Percentiles rank a stretch among this genome's conserved stretches.
These are phyloP conservation scores for Pugionium dolabratum DNA, from an alignment of 345 rosid genomes.

Conservation along the genomic window DNA sequence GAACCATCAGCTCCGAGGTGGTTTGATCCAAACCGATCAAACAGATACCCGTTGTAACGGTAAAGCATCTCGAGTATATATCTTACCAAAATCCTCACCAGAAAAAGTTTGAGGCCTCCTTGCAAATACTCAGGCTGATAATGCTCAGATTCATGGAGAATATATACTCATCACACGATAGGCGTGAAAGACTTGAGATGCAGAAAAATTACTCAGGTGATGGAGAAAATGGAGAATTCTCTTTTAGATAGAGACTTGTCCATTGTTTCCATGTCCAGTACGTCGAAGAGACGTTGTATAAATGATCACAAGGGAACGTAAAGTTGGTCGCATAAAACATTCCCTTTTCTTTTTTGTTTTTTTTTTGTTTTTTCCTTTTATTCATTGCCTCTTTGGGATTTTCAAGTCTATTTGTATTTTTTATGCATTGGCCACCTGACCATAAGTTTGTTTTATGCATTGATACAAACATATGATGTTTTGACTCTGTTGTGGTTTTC, in stretches of 20 bases:
- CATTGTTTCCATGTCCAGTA: slow-evolving; percentile 11
- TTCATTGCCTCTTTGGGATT: slow-evolving; percentile 7
- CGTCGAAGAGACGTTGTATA: slow-evolving; percentile 16
- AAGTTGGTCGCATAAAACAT: background rate
- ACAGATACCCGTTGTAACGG: slow-evolving; percentile 46
- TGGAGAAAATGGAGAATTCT: slow-evolving; percentile 7
- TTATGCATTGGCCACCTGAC: slow-evolving; percentile 10
- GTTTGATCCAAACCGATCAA: slow-evolving; percentile 48
- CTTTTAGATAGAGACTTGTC: slow-evolving; percentile 17
- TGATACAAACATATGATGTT: too few species aligned
- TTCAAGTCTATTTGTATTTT: background rate
- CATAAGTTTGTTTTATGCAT: background rate
- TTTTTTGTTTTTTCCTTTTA: background rate
- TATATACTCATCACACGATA: slow-evolving; percentile 13
- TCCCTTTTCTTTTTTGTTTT: background rate
- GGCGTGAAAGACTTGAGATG: slow-evolving; percentile 9
- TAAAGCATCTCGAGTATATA: slow-evolving; percentile 17
- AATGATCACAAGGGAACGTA: slow-evolving; percentile 15
- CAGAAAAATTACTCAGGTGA: slow-evolving; percentile 5
- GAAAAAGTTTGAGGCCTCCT: slow-evolving; percentile 26
- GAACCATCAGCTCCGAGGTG: slow-evolving; percentile 38
- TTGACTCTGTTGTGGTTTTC: too few species aligned
- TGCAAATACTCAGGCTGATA: slow-evolving; percentile 25
- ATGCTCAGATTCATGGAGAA: slow-evolving; percentile 14
- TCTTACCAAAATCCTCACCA: slow-evolving; percentile 26